Evolutionary conservation across 306 rosid species (phyloP).

Genomic region (Vigna unguiculata): DNA sequence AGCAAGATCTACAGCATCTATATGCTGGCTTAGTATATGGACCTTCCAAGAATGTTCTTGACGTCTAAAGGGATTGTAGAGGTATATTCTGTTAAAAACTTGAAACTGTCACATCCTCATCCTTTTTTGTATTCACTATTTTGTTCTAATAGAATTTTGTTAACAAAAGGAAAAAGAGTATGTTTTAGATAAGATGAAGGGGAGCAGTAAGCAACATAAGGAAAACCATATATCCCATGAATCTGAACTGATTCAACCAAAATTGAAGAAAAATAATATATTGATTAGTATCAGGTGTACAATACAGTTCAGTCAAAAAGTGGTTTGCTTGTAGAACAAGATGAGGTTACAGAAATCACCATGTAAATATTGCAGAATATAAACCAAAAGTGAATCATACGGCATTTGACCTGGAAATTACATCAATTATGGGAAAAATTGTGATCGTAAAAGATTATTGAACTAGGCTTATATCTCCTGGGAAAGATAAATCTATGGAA

Average conservation of each 20-base stretch:
- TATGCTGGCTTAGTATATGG: neutral
- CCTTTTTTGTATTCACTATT: neutral
- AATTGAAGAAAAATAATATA: constrained; percentile 20
- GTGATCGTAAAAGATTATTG: constrained; percentile 19
- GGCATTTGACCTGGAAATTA: neutral
- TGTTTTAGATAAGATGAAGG: constrained; percentile 25
- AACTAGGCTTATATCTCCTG: neutral
- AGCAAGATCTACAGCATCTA: neutral
- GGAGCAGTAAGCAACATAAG: constrained; percentile 14
- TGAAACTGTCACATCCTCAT: neutral
- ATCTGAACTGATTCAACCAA: constrained; percentile 32
- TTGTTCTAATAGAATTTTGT: constrained; percentile 7
- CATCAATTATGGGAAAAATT: constrained; percentile 10
- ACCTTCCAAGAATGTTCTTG: constrained; percentile 21
- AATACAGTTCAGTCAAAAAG: constrained; percentile 26
- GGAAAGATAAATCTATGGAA: constrained; percentile 5
- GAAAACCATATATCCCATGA: constrained; percentile 24
- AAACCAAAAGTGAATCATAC: constrained; percentile 25
- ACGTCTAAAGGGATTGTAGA: constrained; percentile 6
- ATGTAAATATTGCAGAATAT: neutral
- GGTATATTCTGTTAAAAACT: neutral
- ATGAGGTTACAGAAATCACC: constrained; percentile 7
- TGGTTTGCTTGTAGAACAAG: constrained; percentile 31
- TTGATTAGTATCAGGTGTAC: constrained; percentile 22
- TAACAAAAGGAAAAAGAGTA: neutral